phyloP scores from a whole-genome alignment of 306 rosid species.

The Hylodesmum podocarpum region DNA sequence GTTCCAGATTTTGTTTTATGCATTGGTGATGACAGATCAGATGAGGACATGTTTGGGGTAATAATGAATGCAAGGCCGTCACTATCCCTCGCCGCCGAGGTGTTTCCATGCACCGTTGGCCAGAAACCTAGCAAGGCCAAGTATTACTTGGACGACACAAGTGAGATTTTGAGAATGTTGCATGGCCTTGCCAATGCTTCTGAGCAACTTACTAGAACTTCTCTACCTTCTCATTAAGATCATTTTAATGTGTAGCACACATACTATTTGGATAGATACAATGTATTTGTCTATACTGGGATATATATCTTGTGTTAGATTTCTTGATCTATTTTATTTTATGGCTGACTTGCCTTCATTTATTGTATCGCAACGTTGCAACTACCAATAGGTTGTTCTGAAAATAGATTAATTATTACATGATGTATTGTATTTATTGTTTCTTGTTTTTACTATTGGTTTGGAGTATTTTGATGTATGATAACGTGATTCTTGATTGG shows the following conservation, averaged over 20 bases:
- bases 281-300: constrained; percentile 17
- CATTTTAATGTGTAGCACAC: constrained; percentile 26
- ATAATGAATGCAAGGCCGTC: constrained; percentile 33
- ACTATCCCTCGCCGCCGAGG: constrained; percentile 36
- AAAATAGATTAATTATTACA: not conserved
- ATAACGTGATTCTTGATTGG: not conserved
- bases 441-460: constrained; percentile 2
- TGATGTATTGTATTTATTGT: constrained; percentile 9
- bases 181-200: constrained; percentile 79
- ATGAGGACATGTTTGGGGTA: constrained; percentile 47
- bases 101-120: constrained; percentile 44
- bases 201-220: constrained; percentile 45
- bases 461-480: constrained; percentile 1
- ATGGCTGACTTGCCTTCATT: constrained; percentile 13
- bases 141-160: constrained; percentile 63
- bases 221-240: constrained; percentile 37
- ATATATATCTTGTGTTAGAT: constrained; percentile 3
- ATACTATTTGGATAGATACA: constrained; percentile 4
- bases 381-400: constrained; percentile 23
- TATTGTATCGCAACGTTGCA: constrained; percentile 18
- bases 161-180: constrained; percentile 83
- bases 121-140: constrained; percentile 49
- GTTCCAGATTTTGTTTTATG: constrained; percentile 47
- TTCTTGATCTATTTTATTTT: constrained; percentile 13
- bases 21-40: constrained; percentile 46